These are phyloP conservation scores for Effrenium voratum DNA, from an alignment of 73 alveolate genomes.

Conservation along the genomic window DNA sequence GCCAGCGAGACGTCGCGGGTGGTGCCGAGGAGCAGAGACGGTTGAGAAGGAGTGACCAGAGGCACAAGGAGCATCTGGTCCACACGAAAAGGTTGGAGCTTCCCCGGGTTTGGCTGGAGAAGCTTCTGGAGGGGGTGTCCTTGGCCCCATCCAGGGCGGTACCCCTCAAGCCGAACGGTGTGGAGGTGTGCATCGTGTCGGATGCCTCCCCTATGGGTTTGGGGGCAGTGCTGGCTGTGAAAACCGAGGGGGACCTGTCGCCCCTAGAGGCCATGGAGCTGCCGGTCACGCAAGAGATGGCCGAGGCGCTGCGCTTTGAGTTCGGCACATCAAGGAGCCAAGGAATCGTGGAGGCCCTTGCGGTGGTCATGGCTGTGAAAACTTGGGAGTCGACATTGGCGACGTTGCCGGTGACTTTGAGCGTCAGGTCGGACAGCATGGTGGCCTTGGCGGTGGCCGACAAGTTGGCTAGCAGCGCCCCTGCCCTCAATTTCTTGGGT, in stretches of 20 bases:
- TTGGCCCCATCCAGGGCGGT: neutral
- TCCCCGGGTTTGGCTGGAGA: neutral
- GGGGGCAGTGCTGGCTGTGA: neutral
- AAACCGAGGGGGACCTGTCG: too few species aligned
- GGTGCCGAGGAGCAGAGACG: neutral
- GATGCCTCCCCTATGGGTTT: constrained; percentile 31
- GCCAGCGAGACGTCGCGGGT: neutral
- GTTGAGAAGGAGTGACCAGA: neutral
- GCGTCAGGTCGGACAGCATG: neutral
- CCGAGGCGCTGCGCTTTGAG: too few species aligned
- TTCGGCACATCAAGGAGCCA: neutral
- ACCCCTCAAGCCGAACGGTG: neutral
- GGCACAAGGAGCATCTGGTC: neutral
- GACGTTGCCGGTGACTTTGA: neutral
- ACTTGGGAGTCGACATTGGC: neutral
- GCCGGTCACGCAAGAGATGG: too few species aligned
- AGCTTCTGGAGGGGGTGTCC: neutral
- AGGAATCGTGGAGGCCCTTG: neutral
- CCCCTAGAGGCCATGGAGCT: too few species aligned
- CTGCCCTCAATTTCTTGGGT: neutral
- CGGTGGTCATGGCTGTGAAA: neutral
- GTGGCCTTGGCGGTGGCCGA: neutral
- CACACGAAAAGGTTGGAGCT: neutral
- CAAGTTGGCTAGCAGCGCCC: neutral
- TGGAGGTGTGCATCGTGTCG: neutral